A percentile compares a stretch with the other conserved stretches of the same genome.
Evolutionary conservation across 768 basidiomycete species (phyloP).

Genomic region (Phylloporus rhodoxanthus): DNA sequence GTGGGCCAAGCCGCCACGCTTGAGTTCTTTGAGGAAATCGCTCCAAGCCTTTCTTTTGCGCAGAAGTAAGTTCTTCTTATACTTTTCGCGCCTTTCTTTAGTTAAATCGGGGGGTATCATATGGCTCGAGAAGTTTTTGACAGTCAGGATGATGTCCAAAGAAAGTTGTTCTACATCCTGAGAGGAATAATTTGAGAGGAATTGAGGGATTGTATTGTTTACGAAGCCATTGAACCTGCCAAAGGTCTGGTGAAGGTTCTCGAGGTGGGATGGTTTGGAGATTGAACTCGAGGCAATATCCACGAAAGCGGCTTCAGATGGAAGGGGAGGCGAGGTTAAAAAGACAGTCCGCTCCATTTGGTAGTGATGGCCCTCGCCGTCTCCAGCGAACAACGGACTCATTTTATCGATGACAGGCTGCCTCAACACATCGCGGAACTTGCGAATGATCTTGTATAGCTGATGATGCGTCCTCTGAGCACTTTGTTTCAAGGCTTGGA

Average conservation of each 20-base stretch:
- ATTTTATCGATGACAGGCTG: constrained; percentile 54
- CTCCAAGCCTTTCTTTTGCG: constrained; percentile 89
- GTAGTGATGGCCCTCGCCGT: constrained; percentile 28
- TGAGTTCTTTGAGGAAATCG: constrained; percentile 85
- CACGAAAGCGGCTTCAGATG: neutral
- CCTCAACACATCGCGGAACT: constrained; percentile 85
- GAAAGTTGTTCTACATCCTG: constrained; percentile 50
- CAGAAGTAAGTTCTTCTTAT: constrained; percentile 64
- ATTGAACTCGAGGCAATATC: constrained; percentile 2
- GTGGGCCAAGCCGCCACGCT: constrained; percentile 66
- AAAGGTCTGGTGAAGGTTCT: constrained; percentile 47
- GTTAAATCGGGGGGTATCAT: constrained; percentile 38
- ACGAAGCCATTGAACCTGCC: constrained; percentile 44
- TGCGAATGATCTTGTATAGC: constrained; percentile 83
- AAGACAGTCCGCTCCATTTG: constrained; percentile 12
- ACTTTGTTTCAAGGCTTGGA: constrained; percentile 87
- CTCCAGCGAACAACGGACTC: constrained; percentile 31
- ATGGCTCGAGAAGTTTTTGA: constrained; percentile 49
- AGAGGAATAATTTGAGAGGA: constrained; percentile 38
- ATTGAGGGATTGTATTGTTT: constrained; percentile 35
- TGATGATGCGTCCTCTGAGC: constrained; percentile 87
- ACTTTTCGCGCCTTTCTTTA: constrained; percentile 52
- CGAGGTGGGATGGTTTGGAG: constrained; percentile 34
- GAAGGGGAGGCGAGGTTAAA: neutral
- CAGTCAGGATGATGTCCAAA: constrained; percentile 55